phyloP scores from a whole-genome alignment of 805 yeast genomes.

The Candida anglica region DNA sequence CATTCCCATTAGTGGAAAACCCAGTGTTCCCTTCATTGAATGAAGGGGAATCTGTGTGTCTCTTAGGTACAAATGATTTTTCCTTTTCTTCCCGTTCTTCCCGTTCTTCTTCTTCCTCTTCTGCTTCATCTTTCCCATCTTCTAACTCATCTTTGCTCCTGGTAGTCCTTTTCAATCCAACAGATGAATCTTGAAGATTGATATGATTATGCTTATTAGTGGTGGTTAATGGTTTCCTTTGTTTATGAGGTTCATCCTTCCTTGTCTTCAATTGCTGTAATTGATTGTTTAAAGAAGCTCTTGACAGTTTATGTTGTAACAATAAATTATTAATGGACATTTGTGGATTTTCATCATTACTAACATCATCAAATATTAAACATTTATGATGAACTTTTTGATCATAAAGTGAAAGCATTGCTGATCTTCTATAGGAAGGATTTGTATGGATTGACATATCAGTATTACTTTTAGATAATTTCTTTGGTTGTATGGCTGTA shows the following conservation, averaged over 20 bases:
- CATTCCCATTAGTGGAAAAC: conserved; percentile 46
- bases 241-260: conserved; percentile 2
- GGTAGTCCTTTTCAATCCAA: conserved; percentile 31
- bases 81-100: background rate
- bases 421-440: conserved; percentile 41
- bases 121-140: conserved; percentile 6
- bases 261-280: conserved; percentile 18
- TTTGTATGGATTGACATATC: conserved; percentile 39
- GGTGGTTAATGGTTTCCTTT: conserved; percentile 6
- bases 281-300: conserved; percentile 26
- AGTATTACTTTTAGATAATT: conserved; percentile 28
- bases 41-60: background rate
- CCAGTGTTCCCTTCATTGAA: conserved; percentile 19
- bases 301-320: conserved; percentile 35
- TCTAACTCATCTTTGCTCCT: no score
- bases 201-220: conserved; percentile 29
- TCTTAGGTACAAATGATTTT: background rate
- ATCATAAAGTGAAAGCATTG: conserved; percentile 43
- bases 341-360: conserved; percentile 32
- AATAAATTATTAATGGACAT: conserved; percentile 33
- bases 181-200: conserved; percentile 37
- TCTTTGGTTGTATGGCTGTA: conserved; percentile 5
- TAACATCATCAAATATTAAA: conserved; percentile 23
- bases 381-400: conserved; percentile 32
- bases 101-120: background rate